phyloP scores from a whole-genome alignment of 225 moss, liverwort and hornwort species.

The Sphagnum contortum region DNA sequence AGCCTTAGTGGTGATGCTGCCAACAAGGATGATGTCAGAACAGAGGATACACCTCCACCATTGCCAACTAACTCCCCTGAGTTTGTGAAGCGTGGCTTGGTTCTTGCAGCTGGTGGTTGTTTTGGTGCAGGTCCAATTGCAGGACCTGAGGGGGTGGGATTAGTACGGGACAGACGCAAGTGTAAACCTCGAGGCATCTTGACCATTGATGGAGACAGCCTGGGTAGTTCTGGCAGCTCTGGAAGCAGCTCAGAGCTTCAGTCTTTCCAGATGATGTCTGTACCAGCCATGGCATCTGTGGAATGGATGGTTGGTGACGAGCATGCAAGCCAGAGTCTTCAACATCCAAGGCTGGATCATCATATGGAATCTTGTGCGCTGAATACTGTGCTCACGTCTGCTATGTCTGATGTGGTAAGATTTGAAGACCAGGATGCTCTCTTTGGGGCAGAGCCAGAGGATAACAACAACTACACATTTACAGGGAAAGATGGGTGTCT shows the following conservation, averaged over 20 bases:
- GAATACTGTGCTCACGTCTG: slow-evolving; percentile 9
- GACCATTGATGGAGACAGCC: slow-evolving; percentile 53
- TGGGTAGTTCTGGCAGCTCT: slow-evolving; percentile 58
- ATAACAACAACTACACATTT: background rate
- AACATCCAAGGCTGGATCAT: slow-evolving; percentile 6
- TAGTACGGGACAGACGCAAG: slow-evolving; percentile 73
- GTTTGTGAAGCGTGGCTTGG: slow-evolving; percentile 69
- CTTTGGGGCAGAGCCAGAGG: background rate
- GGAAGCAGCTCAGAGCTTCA: slow-evolving; percentile 36
- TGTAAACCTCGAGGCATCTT: slow-evolving; percentile 87
- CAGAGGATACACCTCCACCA: slow-evolving; percentile 47
- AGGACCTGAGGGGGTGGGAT: slow-evolving; percentile 71
- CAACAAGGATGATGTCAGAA: background rate
- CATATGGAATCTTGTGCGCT: background rate
- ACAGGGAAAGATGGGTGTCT: slow-evolving; percentile 2
- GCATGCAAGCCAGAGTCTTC: slow-evolving; percentile 2
- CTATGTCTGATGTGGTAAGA: slow-evolving; percentile 1
- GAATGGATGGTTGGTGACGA: slow-evolving; percentile 90
- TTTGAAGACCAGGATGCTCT: slow-evolving; percentile 1
- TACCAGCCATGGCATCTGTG: slow-evolving; percentile 76
- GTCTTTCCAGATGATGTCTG: slow-evolving; percentile 34
- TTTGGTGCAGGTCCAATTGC: slow-evolving; percentile 90
- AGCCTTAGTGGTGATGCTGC: background rate
- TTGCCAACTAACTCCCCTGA: slow-evolving; percentile 80
- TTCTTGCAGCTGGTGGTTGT: slow-evolving; percentile 49